Evolutionary conservation across 2,329 filamentous ascomycete genomes (phyloP), one percentile per base, ranked within the genome.

Genomic region (Pseudogymnoascus sp.): DNA sequence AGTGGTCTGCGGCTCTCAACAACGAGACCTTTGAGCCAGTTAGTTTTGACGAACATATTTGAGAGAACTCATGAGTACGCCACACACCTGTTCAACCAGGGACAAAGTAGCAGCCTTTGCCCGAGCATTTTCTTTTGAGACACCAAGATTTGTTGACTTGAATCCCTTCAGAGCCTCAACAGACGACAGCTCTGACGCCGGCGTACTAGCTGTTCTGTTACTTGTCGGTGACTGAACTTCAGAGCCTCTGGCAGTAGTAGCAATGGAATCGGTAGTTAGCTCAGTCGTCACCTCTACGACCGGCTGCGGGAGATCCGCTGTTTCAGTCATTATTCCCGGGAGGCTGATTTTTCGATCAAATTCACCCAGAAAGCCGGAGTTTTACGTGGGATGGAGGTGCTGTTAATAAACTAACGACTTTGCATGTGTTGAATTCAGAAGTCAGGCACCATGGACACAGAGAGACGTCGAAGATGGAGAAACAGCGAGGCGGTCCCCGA

Each of bases 1-100:
- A 89, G 69, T 88, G 88, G 70, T 89, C 85, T 21, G 81, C 81
- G 9, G 82, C 84, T 15, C 82, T 81, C 21, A 85, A 75, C 1
- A 85, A 73, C 2, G 83, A 84, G 40, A 85, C 76, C 81, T 85
- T 33, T 7, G 21, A 59, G n/a, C 5, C 10, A n/a, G 35, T 68
- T 40, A 69, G 58, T 24, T 37, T 21, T 21, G 59, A 17, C 31
- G 8, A 29, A 4, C 29, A 29, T 41, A 3, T 57, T 59, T 36
- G 44, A n/a, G 9, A 21, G 33, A 4, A 35, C 31, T 21, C 35
- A 26, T 33, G 21, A 3, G 17, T n/a, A 33, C 24, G 26, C 17
- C 21, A 60, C 39, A 59, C 47, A 71, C 70, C 65, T 72, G 70
- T 66, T 72, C 70, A 63, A 71, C 68, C 15, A 71, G 63, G 31